These are phyloP conservation scores for Microcera coccophila DNA, from an alignment of 2,329 filamentous ascomycete species.

Conservation along the genomic window DNA sequence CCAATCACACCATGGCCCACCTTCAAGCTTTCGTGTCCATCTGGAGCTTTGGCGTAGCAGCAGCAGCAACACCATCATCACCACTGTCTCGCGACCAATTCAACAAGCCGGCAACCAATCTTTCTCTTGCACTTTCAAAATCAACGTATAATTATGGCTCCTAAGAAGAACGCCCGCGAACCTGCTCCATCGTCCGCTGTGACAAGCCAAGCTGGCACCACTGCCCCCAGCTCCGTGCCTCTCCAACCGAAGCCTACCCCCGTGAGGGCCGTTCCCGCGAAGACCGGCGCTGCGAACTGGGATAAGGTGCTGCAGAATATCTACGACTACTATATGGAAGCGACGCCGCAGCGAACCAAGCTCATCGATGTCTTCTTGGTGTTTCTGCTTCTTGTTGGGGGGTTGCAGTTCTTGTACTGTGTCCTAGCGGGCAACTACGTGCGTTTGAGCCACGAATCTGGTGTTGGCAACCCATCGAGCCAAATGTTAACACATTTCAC, in stretches of 20 bases:
- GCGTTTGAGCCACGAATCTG: conserved; percentile 44
- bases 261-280: conserved; percentile 14
- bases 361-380: conserved; percentile 86
- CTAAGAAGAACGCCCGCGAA: conserved; percentile 44
- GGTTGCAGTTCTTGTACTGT: conserved; percentile 91
- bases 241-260: conserved; percentile 18
- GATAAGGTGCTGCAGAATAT: conserved; percentile 64
- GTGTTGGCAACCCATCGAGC: not conserved
- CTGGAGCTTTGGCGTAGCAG: conserved; percentile 18
- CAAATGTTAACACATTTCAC: conserved; percentile 15
- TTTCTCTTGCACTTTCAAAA: too few relatives aligned
- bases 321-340: conserved; percentile 71
- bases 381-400: conserved; percentile 81
- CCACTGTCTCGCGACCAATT: conserved; percentile 3
- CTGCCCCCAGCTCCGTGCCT: conserved; percentile 26
- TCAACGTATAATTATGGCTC: conserved; percentile 43
- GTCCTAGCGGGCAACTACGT: conserved; percentile 91
- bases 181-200: conserved; percentile 33
- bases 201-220: conserved; percentile 28
- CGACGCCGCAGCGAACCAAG: conserved; percentile 87
- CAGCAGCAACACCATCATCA: conserved; percentile 11
- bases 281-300: conserved; percentile 36
- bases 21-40: conserved; percentile 39
- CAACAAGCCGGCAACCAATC: conserved; percentile 6
- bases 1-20: conserved; percentile 31